Conservation (phyloP, 2,329 filamentous ascomycete genomes). For the Lanzia echinophila region DNA sequence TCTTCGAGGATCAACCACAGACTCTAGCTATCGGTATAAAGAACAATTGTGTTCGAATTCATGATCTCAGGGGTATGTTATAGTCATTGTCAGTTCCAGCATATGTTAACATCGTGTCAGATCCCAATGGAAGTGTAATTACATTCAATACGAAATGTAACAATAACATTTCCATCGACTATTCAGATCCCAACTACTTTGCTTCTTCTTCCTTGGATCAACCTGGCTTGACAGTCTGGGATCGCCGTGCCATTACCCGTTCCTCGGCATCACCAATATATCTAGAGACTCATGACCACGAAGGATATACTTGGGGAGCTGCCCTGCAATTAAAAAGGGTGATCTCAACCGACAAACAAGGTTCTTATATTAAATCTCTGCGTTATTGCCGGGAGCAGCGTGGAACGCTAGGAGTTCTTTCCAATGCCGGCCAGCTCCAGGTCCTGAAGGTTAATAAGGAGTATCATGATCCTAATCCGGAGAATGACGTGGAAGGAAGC, state of each 20-base stretch:
- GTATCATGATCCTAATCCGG: conserved; percentile 36
- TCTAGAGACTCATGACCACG: conserved; percentile 50
- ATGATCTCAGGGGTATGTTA: conserved; percentile 66
- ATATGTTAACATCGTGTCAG: conserved; percentile 23
- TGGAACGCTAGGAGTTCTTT: conserved; percentile 55
- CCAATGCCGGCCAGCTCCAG: conserved; percentile 56
- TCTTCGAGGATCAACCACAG: conserved; percentile 71
- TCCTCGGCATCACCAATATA: conserved; percentile 48
- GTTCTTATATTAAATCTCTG: conserved; percentile 55
- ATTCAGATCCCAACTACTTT: conserved; percentile 76
- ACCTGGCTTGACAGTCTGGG: conserved; percentile 71
- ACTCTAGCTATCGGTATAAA: conserved; percentile 71
- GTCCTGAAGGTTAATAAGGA: conserved; percentile 54
- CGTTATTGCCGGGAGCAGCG: conserved; percentile 57
- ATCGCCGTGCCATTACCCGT: conserved; percentile 56
- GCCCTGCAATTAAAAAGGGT: conserved; percentile 51
- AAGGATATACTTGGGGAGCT: conserved; percentile 56
- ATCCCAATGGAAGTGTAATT: conserved; percentile 45
- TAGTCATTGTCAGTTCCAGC: neutral
- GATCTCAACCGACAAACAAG: conserved; percentile 44
- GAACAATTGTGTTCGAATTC: conserved; percentile 66
- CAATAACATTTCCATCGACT: conserved; percentile 71
- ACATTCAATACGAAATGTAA: conserved; percentile 62
- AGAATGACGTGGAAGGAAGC: conserved; percentile 42
- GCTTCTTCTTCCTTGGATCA: conserved; percentile 72